Evolutionary conservation across 768 basidiomycete genomes (phyloP).

Genomic region (Agaricus blazei): DNA sequence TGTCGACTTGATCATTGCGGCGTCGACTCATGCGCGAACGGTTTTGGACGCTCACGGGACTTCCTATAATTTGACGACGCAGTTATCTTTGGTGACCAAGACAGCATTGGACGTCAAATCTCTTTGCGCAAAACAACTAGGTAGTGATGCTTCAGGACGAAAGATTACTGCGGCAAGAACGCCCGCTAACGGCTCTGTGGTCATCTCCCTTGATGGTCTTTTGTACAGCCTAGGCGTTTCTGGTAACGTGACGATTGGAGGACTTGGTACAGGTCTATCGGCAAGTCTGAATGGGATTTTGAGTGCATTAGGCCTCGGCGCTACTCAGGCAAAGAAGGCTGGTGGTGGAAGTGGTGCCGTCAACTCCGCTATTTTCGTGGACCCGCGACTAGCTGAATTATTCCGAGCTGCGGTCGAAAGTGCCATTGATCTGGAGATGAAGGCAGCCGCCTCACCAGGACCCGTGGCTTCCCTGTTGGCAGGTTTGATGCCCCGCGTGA

Average conservation of each 20-base stretch:
- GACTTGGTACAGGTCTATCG: not conserved
- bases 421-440: not conserved
- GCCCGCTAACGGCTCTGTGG: not conserved
- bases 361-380: not conserved
- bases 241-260: not conserved
- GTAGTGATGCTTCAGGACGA: not conserved
- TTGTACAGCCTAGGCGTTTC: not conserved
- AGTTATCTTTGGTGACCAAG: not conserved
- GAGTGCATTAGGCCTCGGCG: not conserved
- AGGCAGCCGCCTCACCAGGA: not conserved
- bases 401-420: not conserved
- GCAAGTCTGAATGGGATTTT: not conserved
- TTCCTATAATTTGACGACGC: not conserved
- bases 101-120: not conserved
- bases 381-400: not conserved
- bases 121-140: not conserved
- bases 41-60: not conserved
- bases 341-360: not conserved
- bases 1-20: not conserved
- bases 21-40: not conserved
- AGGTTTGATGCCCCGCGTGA: not conserved
- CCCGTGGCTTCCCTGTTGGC: not conserved
- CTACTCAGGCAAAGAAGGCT: not conserved
- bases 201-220: not conserved
- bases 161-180: not conserved